Percentiles rank a stretch among this genome's conserved stretches.
Conservation (phyloP, 2,329 filamentous ascomycete genomes). For the Teratosphaeria pseudoeucalypti region DNA sequence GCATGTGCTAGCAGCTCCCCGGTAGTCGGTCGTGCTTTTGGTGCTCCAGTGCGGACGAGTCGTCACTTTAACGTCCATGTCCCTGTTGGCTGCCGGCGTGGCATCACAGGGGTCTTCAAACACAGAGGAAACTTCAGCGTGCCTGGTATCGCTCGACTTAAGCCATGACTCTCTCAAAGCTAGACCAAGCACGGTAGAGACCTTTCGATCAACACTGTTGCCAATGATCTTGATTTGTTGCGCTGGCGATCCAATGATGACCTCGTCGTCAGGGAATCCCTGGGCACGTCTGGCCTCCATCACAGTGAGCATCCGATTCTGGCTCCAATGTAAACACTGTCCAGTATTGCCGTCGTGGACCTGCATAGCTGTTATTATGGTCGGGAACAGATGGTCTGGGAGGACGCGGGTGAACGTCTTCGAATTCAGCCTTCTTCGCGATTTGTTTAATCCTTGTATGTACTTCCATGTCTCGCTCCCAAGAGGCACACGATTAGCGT, state of each 20-base stretch:
- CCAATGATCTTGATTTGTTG: slow-evolving; percentile 60
- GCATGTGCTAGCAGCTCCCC: not conserved
- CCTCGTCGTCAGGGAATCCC: slow-evolving; percentile 58
- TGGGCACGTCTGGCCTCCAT: slow-evolving; percentile 61
- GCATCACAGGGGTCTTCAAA: no score
- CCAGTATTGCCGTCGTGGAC: slow-evolving; percentile 49
- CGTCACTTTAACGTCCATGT: no score
- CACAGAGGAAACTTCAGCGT: no score
- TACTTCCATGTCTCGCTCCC: slow-evolving; percentile 19
- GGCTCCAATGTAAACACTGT: slow-evolving; percentile 52
- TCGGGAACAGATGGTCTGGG: slow-evolving; percentile 47
- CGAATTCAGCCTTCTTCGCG: slow-evolving; percentile 8
- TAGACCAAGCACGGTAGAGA: slow-evolving; percentile 48
- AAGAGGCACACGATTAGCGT: slow-evolving; percentile 13
- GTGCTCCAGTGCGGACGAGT: no score
- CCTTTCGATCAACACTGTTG: slow-evolving; percentile 63
- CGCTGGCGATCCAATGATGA: slow-evolving; percentile 48
- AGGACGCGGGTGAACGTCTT: slow-evolving; percentile 43
- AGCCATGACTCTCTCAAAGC: slow-evolving; percentile 48
- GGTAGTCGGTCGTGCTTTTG: no score
- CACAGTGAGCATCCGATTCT: slow-evolving; percentile 52
- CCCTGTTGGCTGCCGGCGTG: no score
- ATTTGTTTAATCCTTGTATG: slow-evolving; percentile 13
- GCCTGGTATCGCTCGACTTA: not conserved
- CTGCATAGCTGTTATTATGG: slow-evolving; percentile 47